phyloP scores from a whole-genome alignment of 1,284 basidiomycete species.

The Serendipita sp. region DNA sequence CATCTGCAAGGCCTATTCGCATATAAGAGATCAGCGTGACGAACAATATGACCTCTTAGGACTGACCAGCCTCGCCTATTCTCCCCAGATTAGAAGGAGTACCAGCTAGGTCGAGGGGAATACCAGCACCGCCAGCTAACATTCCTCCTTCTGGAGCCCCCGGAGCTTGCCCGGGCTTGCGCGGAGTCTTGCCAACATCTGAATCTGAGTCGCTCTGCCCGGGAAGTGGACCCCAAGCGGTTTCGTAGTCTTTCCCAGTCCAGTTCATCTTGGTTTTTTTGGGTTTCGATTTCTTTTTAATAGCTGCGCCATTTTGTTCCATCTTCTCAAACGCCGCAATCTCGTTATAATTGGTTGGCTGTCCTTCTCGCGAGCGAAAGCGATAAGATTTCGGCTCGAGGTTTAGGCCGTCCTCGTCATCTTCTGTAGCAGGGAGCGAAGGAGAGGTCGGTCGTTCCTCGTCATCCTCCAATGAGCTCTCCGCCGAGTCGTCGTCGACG shows the following conservation, averaged over 20 bases:
- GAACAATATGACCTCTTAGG: conserved; percentile 9
- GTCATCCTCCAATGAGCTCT: conserved; percentile 36
- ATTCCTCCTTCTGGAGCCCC: conserved; percentile 25
- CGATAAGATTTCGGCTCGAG: conserved; percentile 12
- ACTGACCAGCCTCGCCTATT: conserved; percentile 56
- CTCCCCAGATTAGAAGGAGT: conserved; percentile 72
- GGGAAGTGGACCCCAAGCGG: conserved; percentile 21
- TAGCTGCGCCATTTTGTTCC: conserved; percentile 10
- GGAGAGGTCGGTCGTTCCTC: conserved; percentile 26
- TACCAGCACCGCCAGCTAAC: conserved; percentile 38
- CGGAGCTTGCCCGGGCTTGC: conserved; percentile 20
- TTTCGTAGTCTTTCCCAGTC: conserved; percentile 19
- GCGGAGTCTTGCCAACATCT: conserved; percentile 51
- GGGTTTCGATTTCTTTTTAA: conserved; percentile 14
- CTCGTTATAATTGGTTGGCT: conserved; percentile 7
- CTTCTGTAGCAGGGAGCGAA: conserved; percentile 24
- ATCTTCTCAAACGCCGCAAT: conserved; percentile 11
- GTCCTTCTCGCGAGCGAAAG: not conserved
- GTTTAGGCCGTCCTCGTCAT: conserved; percentile 22
- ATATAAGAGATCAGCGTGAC: conserved; percentile 16
- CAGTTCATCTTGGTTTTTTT: conserved; percentile 13
- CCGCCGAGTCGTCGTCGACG: conserved; percentile 39
- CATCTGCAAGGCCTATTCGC: conserved; percentile 69
- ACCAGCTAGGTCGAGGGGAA: conserved; percentile 48
- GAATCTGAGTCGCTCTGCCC: conserved; percentile 56